These are phyloP conservation scores for Hyaloscypha hepaticicola DNA, from an alignment of 495 filamentous ascomycete species.

Conservation along the genomic window DNA sequence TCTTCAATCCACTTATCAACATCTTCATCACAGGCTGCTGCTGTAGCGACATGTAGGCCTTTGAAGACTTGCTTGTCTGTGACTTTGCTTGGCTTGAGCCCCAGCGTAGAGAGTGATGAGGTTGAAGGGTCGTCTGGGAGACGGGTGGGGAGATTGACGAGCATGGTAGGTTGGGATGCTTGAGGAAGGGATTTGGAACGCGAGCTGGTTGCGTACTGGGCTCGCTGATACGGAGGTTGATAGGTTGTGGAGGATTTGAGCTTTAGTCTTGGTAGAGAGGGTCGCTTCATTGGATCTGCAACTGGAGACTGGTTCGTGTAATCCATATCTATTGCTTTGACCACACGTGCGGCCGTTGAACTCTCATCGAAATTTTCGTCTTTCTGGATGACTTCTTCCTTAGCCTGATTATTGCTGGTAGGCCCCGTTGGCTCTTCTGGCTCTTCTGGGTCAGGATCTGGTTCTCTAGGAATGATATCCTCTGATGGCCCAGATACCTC, in stretches of 20 bases:
- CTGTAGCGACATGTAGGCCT: conserved; percentile 47
- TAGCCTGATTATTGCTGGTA: not conserved
- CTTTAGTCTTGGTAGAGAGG: not conserved
- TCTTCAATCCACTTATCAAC: conserved; percentile 45
- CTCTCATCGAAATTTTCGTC: not conserved
- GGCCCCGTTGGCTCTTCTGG: not conserved
- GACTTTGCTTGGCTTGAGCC: conserved; percentile 19
- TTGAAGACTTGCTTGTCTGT: conserved; percentile 44
- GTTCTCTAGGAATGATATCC: not conserved
- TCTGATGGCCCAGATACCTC: not conserved
- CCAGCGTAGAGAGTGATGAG: not conserved
- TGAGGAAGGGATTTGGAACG: not conserved
- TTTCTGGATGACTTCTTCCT: not conserved
- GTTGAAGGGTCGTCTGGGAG: not conserved
- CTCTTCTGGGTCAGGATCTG: not conserved
- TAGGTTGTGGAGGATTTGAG: not conserved
- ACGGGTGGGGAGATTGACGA: not conserved
- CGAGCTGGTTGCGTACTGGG: not conserved
- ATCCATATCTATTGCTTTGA: conserved; percentile 7
- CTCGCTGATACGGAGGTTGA: not conserved
- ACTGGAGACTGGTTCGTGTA: conserved; percentile 7
- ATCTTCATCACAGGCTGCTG: conserved; percentile 46
- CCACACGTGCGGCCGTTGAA: not conserved
- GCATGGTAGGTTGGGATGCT: not conserved
- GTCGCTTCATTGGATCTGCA: conserved; percentile 21